Percentiles rank a stretch among this genome's conserved stretches.
phyloP scores from a whole-genome alignment of 352 stramenopile species.

The Thalassiosira pacifica region DNA sequence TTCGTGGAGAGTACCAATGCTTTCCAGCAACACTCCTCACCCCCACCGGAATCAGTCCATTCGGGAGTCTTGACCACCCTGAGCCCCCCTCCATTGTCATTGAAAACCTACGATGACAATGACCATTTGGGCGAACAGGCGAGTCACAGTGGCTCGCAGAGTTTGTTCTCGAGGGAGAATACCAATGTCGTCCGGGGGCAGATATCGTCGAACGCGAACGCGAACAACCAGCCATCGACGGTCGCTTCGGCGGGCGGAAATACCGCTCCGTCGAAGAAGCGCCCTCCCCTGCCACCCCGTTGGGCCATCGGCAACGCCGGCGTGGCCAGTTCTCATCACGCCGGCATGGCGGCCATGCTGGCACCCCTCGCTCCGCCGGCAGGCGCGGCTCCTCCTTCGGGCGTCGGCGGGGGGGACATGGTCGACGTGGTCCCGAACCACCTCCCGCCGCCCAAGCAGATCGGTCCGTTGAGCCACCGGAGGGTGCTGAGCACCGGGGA shows the following conservation, averaged over 20 bases:
- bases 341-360: background rate
- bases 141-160: conserved; percentile 17
- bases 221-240: conserved; percentile 5
- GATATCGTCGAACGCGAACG: background rate
- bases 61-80: conserved; percentile 38
- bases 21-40: conserved; percentile 28
- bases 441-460: conserved; percentile 56
- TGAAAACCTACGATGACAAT: background rate
- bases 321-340: no score
- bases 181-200: background rate
- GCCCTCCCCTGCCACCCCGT: conserved; percentile 57
- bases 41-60: conserved; percentile 59
- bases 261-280: conserved; percentile 34
- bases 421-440: conserved; percentile 52
- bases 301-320: conserved; percentile 58
- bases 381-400: background rate
- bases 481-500: conserved; percentile 57
- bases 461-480: conserved; percentile 54
- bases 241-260: background rate
- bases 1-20: background rate
- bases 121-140: background rate
- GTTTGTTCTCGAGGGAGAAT: conserved; percentile 41
- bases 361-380: background rate
- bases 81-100: conserved; percentile 50
- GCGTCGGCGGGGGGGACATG: background rate